phyloP scores from a whole-genome alignment of 257 asterid genomes.

The Solanum gracilifrons region DNA sequence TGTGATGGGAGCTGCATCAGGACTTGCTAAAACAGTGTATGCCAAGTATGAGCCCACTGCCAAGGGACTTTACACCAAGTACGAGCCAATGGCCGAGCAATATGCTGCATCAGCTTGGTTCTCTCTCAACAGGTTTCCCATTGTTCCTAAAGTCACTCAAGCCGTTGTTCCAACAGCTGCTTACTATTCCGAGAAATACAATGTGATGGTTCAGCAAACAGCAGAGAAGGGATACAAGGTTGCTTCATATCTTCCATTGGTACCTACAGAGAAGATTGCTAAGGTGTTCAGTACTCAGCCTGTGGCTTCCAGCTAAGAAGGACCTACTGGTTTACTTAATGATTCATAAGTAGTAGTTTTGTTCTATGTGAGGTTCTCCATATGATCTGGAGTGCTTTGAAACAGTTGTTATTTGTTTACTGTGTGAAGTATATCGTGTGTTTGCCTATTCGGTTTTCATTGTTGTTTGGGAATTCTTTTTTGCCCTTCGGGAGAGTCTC shows the following conservation, averaged over 20 bases:
- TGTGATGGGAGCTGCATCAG: slow-evolving; percentile 66
- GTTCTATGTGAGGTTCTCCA: neutral
- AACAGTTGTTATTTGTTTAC: neutral
- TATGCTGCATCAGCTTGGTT: slow-evolving; percentile 62
- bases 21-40: slow-evolving; percentile 56
- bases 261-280: slow-evolving; percentile 66
- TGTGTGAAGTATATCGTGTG: neutral
- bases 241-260: slow-evolving; percentile 65
- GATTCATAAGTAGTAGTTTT: neutral
- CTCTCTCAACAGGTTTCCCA: slow-evolving; percentile 55
- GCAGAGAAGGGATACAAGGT: slow-evolving; percentile 70
- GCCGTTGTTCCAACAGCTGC: slow-evolving; percentile 67
- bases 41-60: slow-evolving; percentile 74
- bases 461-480: neutral
- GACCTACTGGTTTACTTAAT: neutral
- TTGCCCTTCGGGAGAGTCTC: neutral
- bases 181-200: slow-evolving; percentile 60
- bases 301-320: slow-evolving; percentile 1
- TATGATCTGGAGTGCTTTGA: neutral
- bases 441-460: neutral
- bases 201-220: slow-evolving; percentile 47
- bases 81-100: slow-evolving; percentile 81
- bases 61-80: slow-evolving; percentile 61
- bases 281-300: slow-evolving; percentile 29
- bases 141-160: slow-evolving; percentile 60